These are phyloP conservation scores for Mycocentrospora acerina DNA, from an alignment of 2,329 filamentous ascomycete genomes.

Conservation along the genomic window DNA sequence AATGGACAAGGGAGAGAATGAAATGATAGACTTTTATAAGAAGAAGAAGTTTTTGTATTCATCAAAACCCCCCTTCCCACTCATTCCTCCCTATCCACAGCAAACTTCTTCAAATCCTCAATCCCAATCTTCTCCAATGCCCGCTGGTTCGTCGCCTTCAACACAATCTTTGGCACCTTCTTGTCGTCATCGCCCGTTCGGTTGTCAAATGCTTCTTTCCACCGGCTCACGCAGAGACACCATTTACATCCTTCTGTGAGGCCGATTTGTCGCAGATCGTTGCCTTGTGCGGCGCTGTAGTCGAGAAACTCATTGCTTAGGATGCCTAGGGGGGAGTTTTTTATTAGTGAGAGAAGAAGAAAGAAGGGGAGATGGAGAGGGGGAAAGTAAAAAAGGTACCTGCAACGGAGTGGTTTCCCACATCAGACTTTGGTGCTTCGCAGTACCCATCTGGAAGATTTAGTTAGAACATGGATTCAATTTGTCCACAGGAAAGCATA, in stretches of 20 bases:
- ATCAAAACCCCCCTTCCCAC: no score
- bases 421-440: slow-evolving; percentile 55
- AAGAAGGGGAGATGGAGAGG: slow-evolving; percentile 1
- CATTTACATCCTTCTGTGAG: slow-evolving; percentile 62
- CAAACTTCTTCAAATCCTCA: slow-evolving; percentile 54
- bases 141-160: slow-evolving; percentile 56
- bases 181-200: slow-evolving; percentile 49
- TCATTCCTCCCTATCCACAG: slow-evolving; percentile 41
- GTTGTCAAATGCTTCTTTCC: slow-evolving; percentile 62
- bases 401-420: slow-evolving; percentile 62
- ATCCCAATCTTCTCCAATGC: slow-evolving; percentile 52
- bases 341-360: not conserved
- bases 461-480: no score
- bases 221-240: slow-evolving; percentile 62
- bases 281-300: slow-evolving; percentile 60
- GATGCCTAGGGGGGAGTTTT: slow-evolving; percentile 32
- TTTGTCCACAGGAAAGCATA: no score
- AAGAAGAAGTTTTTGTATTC: not conserved
- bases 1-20: no score
- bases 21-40: no score
- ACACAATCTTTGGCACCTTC: slow-evolving; percentile 52
- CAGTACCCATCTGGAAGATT: slow-evolving; percentile 67
- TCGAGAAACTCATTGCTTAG: slow-evolving; percentile 64
- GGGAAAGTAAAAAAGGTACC: slow-evolving; percentile 25
- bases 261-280: slow-evolving; percentile 58